Conservation (phyloP, 257 asterid genomes). For the Nicotiana tabacum region DNA sequence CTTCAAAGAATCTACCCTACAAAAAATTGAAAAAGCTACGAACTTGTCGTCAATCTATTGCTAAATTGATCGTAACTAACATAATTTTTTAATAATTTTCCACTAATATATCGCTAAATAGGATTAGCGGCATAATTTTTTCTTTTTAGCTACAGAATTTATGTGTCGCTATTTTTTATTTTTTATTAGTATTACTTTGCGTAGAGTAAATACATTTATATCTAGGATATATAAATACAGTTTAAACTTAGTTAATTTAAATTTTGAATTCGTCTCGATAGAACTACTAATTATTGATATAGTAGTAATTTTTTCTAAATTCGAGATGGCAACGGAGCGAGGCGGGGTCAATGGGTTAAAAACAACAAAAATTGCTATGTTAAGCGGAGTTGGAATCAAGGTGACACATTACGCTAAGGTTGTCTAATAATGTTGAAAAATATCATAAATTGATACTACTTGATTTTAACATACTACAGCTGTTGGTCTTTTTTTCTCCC, state of each 20-base stretch:
- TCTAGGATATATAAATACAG: background rate
- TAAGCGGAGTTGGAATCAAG: background rate
- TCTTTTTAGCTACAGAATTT: no score
- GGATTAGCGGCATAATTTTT: no score
- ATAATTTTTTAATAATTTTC: no score
- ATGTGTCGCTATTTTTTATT: no score
- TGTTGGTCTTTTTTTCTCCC: background rate
- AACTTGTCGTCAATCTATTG: no score
- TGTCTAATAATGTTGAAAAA: background rate
- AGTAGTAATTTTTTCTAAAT: background rate
- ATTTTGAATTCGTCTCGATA: background rate
- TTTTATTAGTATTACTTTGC: background rate
- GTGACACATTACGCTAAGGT: background rate
- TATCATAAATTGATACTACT: background rate
- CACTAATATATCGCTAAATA: no score
- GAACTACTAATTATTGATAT: background rate
- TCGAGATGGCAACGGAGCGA: background rate
- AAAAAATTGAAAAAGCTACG: no score
- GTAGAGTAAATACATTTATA: background rate
- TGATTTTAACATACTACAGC: constrained; percentile 2
- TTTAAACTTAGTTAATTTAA: background rate
- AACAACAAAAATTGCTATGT: background rate
- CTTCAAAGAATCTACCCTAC: background rate
- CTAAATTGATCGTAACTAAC: no score
- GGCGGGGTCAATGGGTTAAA: no score